These are phyloP conservation scores for Spinellus fusiger DNA, from an alignment of 192 early-diverging fungal species.

Conservation along the genomic window DNA sequence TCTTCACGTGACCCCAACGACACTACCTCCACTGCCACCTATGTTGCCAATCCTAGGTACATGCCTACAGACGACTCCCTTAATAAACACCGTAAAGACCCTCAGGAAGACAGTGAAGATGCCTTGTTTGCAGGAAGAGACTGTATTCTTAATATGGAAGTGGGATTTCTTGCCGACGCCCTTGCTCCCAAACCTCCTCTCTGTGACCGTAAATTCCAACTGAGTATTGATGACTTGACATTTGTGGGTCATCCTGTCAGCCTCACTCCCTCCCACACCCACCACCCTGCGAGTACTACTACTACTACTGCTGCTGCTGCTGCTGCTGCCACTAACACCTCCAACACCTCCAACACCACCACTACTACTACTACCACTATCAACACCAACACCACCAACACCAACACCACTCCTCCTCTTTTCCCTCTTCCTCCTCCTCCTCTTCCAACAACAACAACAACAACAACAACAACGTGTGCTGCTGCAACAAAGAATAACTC, in stretches of 20 bases:
- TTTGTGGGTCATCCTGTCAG: constrained; percentile 80
- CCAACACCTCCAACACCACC: not conserved
- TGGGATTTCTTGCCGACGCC: constrained; percentile 72
- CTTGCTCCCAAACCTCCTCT: constrained; percentile 79
- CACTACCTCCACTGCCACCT: not conserved
- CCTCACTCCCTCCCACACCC: constrained; percentile 48
- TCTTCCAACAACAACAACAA: not conserved
- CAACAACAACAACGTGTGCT: not conserved
- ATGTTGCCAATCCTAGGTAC: constrained; percentile 2
- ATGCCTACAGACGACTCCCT: constrained; percentile 4
- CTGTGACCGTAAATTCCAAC: constrained; percentile 79
- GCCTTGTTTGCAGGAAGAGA: constrained; percentile 24
- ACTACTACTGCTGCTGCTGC: not conserved
- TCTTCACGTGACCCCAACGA: not conserved
- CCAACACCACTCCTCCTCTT: not conserved
- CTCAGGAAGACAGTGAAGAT: constrained; percentile 1
- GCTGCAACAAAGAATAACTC: constrained; percentile 2
- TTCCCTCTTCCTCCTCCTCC: not conserved
- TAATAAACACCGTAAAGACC: constrained; percentile 3
- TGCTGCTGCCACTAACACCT: not conserved
- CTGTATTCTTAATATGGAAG: constrained; percentile 62
- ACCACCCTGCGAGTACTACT: constrained; percentile 4
- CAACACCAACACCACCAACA: not conserved
- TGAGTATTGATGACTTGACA: constrained; percentile 78
- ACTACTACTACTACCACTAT: not conserved